phyloP scores from a whole-genome alignment of 768 basidiomycete genomes.

The Suillus lakei region DNA sequence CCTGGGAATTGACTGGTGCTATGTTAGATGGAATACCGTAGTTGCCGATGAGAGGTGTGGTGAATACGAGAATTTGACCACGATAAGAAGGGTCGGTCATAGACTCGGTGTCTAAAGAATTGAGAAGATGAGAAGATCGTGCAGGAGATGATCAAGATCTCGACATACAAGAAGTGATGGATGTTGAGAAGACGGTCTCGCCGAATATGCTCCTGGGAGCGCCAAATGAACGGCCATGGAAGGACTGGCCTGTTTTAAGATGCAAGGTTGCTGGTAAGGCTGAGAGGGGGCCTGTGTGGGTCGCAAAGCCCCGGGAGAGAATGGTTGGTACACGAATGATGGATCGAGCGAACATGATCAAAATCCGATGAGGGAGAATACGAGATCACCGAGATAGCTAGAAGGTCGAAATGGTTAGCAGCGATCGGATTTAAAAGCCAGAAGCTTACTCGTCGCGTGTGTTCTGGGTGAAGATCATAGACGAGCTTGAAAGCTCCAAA shows the following conservation, averaged over 20 bases:
- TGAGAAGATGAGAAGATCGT: constrained; percentile 17
- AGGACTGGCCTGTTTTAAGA: constrained; percentile 93
- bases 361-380: constrained; percentile 70
- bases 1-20: constrained; percentile 69
- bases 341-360: constrained; percentile 61
- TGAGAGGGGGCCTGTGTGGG: constrained; percentile 55
- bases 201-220: constrained; percentile 86
- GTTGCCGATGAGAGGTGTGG: constrained; percentile 97
- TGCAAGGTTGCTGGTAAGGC: constrained; percentile 83
- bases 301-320: constrained; percentile 66
- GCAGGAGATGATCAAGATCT: constrained; percentile 1
- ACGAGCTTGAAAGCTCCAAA: constrained; percentile 40
- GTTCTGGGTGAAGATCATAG: constrained; percentile 85
- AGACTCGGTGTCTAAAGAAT: constrained; percentile 90
- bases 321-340: constrained; percentile 50
- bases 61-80: constrained; percentile 98
- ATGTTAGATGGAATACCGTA: constrained; percentile 92
- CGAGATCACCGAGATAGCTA: constrained; percentile 91
- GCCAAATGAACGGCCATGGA: constrained; percentile 89
- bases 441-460: constrained; percentile 84
- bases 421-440: constrained; percentile 6
- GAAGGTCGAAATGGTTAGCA: constrained; percentile 26
- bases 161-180: constrained; percentile 92
- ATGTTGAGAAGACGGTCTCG: constrained; percentile 98
- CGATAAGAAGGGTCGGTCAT: constrained; percentile 99